Evolutionary conservation across 2,329 filamentous ascomycete genomes (phyloP), one percentile per base, ranked within the genome.

Genomic region (Aspergillus novoparasiticus): DNA sequence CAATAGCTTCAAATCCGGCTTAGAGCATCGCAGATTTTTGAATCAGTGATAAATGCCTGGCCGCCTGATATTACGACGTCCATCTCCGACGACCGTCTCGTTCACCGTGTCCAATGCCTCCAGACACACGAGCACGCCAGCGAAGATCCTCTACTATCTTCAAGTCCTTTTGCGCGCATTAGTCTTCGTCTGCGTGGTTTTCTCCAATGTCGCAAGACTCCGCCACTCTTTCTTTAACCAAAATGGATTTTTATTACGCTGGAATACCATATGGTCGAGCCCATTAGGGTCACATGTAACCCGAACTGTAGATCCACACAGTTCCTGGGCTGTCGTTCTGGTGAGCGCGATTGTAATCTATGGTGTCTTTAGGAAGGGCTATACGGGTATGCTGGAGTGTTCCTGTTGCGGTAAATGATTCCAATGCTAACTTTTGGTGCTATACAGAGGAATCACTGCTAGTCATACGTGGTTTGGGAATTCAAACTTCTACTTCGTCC

Each of bases 21-120:
- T 11, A 54, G 23, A n/a, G 28, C 30, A 8, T 54, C 12, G 51
- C 30, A 23, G 21, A 36, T n/a, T 19, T 19, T 23, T 16, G 4
- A 12, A 43, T n/a, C 41, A 46, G 19, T 48, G 8, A 54, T 39
- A 64, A 57, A 91, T 92, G 89, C 83, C 91, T 68, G 86, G 85
- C 48, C 86, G 73, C 62, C 75, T 80, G 34, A 73, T 71, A 50
- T 64, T 75, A 50, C 73, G 75, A 59, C 78, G 78, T 65, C 91
- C 92, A 57, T 94, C 95, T 28, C 90, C 92, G 54, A 96, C 93
- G 3, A 97, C 95, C n/a, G 89, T 92, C 75, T 90, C 92, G 69
- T 98, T 94, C 84, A 96, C 91, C 34, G 92, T 97, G 61, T 95
- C 94, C 41, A 97, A 94, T 62, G 87, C 88, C 51, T 87, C 91